A percentile compares a stretch with the other conserved stretches of the same genome.
These are phyloP conservation scores for Leccinum aurantiacum DNA, from an alignment of 768 basidiomycete species.

Conservation along the genomic window DNA sequence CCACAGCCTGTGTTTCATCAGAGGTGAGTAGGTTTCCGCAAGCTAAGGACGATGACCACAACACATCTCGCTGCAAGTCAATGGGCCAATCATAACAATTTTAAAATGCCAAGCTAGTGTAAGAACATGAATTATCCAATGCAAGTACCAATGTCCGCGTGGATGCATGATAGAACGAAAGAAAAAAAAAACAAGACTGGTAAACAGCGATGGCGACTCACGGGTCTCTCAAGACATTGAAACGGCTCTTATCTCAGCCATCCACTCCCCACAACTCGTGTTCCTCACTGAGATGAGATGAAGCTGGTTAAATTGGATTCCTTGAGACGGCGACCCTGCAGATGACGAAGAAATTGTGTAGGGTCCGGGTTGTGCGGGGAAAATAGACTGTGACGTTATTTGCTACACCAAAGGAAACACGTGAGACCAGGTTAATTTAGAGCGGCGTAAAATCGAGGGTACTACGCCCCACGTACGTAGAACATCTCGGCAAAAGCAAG, in stretches of 20 bases:
- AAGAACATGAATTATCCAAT: constrained; percentile 1
- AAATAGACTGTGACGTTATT: constrained; percentile 16
- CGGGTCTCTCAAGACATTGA: constrained; percentile 10
- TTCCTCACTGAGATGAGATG: constrained; percentile 28
- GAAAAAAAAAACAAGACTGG: background rate
- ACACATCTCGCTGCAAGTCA: constrained; percentile 4
- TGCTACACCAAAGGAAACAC: constrained; percentile 10
- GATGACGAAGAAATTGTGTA: constrained; percentile 17
- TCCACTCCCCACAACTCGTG: constrained; percentile 30
- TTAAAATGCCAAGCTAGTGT: background rate
- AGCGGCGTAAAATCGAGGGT: background rate
- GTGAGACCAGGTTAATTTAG: constrained; percentile 3
- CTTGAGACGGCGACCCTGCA: constrained; percentile 12
- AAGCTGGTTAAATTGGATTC: constrained; percentile 25
- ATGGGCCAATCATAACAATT: constrained; percentile 4
- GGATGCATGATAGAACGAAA: background rate
- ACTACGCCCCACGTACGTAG: constrained; percentile 21
- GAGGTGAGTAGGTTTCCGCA: background rate
- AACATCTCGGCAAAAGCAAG: constrained; percentile 33
- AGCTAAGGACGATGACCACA: background rate
- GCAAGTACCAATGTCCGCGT: constrained; percentile 8
- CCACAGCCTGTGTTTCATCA: background rate
- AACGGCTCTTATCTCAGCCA: constrained; percentile 28
- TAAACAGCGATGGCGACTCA: constrained; percentile 8
- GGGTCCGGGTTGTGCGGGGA: constrained; percentile 17